Percentiles rank a stretch among this genome's conserved stretches.
These are phyloP conservation scores for Ailanthus altissimus DNA, from an alignment of 345 rosid species.

Conservation along the genomic window DNA sequence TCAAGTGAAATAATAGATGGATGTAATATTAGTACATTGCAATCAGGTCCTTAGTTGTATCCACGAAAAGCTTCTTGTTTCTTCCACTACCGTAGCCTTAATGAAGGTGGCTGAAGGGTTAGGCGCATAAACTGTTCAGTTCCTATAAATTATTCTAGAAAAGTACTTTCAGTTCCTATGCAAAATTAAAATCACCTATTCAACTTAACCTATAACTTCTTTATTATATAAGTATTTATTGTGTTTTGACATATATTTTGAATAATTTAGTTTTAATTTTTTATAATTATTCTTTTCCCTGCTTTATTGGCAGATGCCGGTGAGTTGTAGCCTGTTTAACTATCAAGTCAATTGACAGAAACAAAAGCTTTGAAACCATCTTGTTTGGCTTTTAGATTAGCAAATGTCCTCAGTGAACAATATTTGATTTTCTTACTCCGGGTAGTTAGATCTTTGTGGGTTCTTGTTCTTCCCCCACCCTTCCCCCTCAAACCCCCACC, in stretches of 20 bases:
- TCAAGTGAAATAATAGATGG: constrained; percentile 8
- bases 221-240: not conserved
- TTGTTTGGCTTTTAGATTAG: too few relatives aligned
- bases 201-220: not conserved
- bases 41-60: constrained; percentile 1
- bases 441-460: not conserved
- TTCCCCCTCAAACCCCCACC: too few relatives aligned
- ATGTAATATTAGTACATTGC: constrained; percentile 15
- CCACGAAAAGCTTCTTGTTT: not conserved
- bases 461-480: not conserved
- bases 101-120: constrained; percentile 11
- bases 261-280: not conserved
- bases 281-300: not conserved
- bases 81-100: not conserved
- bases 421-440: not conserved
- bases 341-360: not conserved
- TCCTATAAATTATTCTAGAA: not conserved
- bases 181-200: not conserved
- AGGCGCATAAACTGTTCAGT: not conserved
- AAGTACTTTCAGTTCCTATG: not conserved
- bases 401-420: not conserved
- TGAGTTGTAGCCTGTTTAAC: not conserved
- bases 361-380: not conserved
- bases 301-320: not conserved
- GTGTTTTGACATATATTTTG: not conserved